Base-by-base conservation (phyloP, 805 yeast species). In the Yamadazyma scolyti region DNA sequence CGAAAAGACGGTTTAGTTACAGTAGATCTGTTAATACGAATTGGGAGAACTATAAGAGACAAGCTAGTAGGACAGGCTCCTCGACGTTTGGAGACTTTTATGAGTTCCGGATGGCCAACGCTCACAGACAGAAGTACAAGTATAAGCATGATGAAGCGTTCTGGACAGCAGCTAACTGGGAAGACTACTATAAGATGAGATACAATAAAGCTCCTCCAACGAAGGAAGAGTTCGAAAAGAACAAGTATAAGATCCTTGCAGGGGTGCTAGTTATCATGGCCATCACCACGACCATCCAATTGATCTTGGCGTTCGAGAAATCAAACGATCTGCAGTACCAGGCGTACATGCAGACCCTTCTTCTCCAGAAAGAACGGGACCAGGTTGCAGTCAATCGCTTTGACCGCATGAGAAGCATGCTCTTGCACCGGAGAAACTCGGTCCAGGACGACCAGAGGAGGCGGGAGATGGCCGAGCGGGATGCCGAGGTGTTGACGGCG, bases 141-240 rank as follows among this genome's bases (percentile, higher is more conserved):
- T 64, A 58, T 33, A 31, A 53, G 3, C 46, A 50, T 20, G 57
- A 61, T 40, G 70, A 68, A 33, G 57, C 58, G 20, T 77, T 77
- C 50, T 75, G 80, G 76, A 71, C 61, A 28, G 81, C 83, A 0
- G 78, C 78, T 1, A 72, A 73, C 0, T 77, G 83, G 83, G 82
- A 77, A 40, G 84, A 77, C 35, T 70, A 68, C 47, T 71, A 75
- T 62, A 48, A 54, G 23, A 60, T 67, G 62, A 53, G 52, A 45
- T 54, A 60, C 34, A 47, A 58, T 19, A 42, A 65, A 16, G 32
- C 37, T 12, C 67, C 68, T 4, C 72, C 66, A 14, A 58, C 74
- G 33, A 50, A 52, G 44, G 61, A 60, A 39, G 62, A 63, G 44
- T 38, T 59, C 42, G 60, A 59, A 52, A 66, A 54, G 46, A 67